A percentile compares a stretch with the other conserved stretches of the same genome.
These are phyloP conservation scores for Pseudopyrenochaeta lycopersici DNA, from an alignment of 2,329 filamentous ascomycete species.

Conservation along the genomic window DNA sequence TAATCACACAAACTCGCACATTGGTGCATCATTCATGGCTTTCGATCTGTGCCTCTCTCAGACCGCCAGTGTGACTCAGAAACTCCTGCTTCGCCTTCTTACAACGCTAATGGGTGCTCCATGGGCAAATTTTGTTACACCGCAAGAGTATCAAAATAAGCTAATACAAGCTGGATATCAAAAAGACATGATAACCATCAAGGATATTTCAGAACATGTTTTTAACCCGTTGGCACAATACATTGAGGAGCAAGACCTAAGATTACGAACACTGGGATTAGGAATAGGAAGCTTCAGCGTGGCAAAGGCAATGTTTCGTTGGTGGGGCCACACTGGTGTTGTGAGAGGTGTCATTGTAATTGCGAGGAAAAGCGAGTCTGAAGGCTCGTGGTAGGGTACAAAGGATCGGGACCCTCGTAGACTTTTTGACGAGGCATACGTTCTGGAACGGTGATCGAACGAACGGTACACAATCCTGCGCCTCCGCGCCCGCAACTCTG, in stretches of 20 bases:
- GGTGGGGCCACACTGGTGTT: conserved; percentile 52
- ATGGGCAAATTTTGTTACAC: conserved; percentile 59
- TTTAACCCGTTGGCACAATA: conserved; percentile 61
- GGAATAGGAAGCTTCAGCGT: conserved; percentile 48
- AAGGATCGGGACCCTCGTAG: too few species aligned
- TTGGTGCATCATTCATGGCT: conserved; percentile 62
- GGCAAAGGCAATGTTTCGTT: conserved; percentile 50
- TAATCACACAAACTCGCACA: conserved; percentile 48
- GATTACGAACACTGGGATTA: conserved; percentile 47
- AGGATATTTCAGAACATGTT: conserved; percentile 63
- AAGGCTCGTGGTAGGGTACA: neutral
- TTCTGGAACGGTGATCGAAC: too few species aligned
- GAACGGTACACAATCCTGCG: too few species aligned
- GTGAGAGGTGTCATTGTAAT: conserved; percentile 53
- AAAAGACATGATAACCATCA: conserved; percentile 51
- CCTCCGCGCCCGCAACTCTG: too few species aligned
- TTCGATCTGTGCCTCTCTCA: conserved; percentile 61
- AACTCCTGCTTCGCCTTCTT: conserved; percentile 52
- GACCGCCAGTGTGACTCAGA: conserved; percentile 22
- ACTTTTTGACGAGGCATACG: too few species aligned
- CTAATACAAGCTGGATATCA: conserved; percentile 61
- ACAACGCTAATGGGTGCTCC: conserved; percentile 61
- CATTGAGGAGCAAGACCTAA: conserved; percentile 50
- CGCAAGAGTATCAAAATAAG: conserved; percentile 55
- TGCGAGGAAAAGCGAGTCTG: conserved; percentile 27